Evolutionary conservation across 2,329 filamentous ascomycete species (phyloP).

Genomic region (Orbilia javanica): DNA sequence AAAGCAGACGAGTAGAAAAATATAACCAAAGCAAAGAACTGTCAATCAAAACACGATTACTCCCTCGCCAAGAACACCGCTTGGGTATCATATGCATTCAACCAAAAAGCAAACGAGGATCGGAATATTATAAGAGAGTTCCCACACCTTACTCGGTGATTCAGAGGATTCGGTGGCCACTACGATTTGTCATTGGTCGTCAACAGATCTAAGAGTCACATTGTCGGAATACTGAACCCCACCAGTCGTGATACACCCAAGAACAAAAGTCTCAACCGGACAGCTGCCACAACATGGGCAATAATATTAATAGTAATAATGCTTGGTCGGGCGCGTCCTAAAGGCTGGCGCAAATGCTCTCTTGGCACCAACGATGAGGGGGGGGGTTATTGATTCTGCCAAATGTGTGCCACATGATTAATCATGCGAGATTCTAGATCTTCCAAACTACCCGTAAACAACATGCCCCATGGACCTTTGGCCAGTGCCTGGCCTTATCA

Average conservation of each 20-base stretch:
- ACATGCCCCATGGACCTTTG: conserved; percentile 52
- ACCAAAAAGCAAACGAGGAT: conserved; percentile 49
- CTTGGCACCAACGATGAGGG: neutral
- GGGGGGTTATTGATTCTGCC: neutral
- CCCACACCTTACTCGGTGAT: neutral
- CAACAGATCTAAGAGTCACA: conserved; percentile 4
- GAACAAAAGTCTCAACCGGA: neutral
- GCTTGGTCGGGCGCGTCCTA: conserved; percentile 7
- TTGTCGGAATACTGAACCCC: neutral
- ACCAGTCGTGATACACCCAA: neutral
- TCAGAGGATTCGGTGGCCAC: neutral
- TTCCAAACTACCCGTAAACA: conserved; percentile 39
- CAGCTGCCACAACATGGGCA: conserved; percentile 9
- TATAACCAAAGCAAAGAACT: neutral
- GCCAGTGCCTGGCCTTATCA: conserved; percentile 39
- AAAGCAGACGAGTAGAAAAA: conserved; percentile 3
- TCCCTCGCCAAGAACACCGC: conserved; percentile 53
- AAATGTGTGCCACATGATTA: neutral
- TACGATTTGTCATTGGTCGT: neutral
- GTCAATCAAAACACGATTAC: conserved; percentile 53
- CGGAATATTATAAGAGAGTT: conserved; percentile 15
- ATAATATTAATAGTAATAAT: no score
- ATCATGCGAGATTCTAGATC: neutral
- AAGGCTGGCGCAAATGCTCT: neutral
- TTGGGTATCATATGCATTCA: conserved; percentile 57